Evolutionary conservation across 2,329 filamentous ascomycete species (phyloP).

Genomic region (Monosporascus sp.): DNA sequence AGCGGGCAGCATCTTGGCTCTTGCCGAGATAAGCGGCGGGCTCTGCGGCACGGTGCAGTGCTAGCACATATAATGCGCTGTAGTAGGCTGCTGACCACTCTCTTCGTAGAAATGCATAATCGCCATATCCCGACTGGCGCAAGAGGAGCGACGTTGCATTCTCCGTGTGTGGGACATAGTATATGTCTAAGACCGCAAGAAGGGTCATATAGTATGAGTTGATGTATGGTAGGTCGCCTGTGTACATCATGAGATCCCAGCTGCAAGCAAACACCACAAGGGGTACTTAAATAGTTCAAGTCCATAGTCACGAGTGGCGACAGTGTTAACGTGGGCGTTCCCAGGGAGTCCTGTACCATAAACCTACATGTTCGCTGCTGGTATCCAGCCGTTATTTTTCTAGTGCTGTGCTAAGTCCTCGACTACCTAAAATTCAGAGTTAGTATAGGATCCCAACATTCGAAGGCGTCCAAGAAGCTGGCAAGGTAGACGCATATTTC

Average conservation of each 20-base stretch:
- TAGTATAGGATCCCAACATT: not conserved
- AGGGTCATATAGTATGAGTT: slow-evolving; percentile 36
- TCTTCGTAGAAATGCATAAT: slow-evolving; percentile 46
- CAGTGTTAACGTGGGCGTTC: not conserved
- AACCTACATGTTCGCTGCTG: slow-evolving; percentile 45
- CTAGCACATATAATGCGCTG: slow-evolving; percentile 45
- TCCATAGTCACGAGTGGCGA: slow-evolving; percentile 36
- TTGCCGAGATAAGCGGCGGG: slow-evolving; percentile 32
- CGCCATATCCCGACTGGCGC: slow-evolving; percentile 41
- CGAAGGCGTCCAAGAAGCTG: not conserved
- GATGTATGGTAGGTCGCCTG: slow-evolving; percentile 38
- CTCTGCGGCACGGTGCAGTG: slow-evolving; percentile 37
- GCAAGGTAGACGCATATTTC: no score
- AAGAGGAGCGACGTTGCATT: slow-evolving; percentile 33
- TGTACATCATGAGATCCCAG: slow-evolving; percentile 45
- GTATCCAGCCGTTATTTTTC: slow-evolving; percentile 47
- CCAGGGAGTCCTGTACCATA: not conserved
- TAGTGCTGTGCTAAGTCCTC: slow-evolving; percentile 46
- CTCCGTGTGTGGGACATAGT: slow-evolving; percentile 40
- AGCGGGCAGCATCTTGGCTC: slow-evolving; percentile 31
- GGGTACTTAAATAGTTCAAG: slow-evolving; percentile 48
- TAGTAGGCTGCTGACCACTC: slow-evolving; percentile 46
- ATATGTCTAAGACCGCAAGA: slow-evolving; percentile 36
- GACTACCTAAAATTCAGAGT: slow-evolving; percentile 24
- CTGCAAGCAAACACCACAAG: slow-evolving; percentile 45